Base-by-base conservation (phyloP, 2,329 filamentous ascomycete species). In the Aspergillus intermedius region DNA sequence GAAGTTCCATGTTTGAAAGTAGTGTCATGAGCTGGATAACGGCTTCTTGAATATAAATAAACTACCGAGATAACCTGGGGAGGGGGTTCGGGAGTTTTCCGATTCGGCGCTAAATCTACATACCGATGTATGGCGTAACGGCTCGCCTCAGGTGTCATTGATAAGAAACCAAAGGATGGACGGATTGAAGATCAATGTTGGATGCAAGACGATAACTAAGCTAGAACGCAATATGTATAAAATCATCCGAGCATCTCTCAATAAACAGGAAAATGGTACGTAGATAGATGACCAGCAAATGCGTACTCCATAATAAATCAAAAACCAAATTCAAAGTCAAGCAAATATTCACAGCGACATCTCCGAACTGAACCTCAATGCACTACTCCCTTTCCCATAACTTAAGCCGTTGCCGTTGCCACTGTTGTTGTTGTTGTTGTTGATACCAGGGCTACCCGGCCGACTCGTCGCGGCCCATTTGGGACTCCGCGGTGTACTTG, bases 401-500 rank as follows among this genome's bases (percentile, higher is more conserved):
- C 57, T 60, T 23, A 59, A 57, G 35, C 62, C 61, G 47, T 62
- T 17, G 46, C 62, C 60, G 42, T 64, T 60, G 40, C 57, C 62
- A 44, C 3, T 34, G 13, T 44, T 28, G 46, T 63, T 61, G 42
- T 65, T 60, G n/a, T n/a, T n/a, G 37, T 58, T 63, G 42, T 62
- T 65, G 48, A 70, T 49, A 0, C 68, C 68, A 7, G 70, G 70
- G 47, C 70, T 73, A 12, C 63, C 63, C 10, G 69, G 67, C n/a
- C 70, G 67, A 48, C 69, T 72, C 34, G 56, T 57, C 6, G 54
- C 52, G 10, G 57, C 60, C 60, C 62, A 66, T 44, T 71, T 72
- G 4, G 69, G 69, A 40, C 70, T 73, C 45, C 70, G 62, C 7
- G 70, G 70, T 47, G 67, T 68, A 47, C 70, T 73, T 0, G 70